Base-by-base conservation (phyloP, 768 basidiomycete genomes). In the Agrocybe pediades region DNA sequence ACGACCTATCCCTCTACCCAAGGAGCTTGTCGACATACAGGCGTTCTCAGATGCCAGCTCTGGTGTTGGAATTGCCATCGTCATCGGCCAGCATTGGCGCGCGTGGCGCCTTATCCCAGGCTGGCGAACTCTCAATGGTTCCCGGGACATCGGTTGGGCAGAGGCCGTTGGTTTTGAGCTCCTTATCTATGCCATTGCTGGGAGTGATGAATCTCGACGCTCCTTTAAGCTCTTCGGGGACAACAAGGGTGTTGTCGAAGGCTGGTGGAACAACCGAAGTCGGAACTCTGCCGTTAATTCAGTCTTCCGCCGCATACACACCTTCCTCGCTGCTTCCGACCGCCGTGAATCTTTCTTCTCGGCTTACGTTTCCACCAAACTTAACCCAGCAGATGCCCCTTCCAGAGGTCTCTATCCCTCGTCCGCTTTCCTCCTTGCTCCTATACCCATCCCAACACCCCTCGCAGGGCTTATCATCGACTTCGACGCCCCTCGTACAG, bases 41-140 rank as follows among this genome's bases (percentile, higher is more conserved):
- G 74, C 75, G 0, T 80, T 63, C 62, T 81, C 73, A 0, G 71
- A 81, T 58, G 76, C 76, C 1, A 77, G 74, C 62, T 69, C 69
- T 0, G 55, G 57, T 0, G 24, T 62, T 1, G 70, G 75, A 0
- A 69, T 77, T 17, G 65, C 64, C 1, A 71, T 79, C 50, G 48
- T 55, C 23, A 65, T 76, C 13, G 45, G 61, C 0, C 41, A 53
- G 2, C 2, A 30, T 0, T 78, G 74, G 76, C 20, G 65, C 0
- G 71, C 73, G 1, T 76, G 72, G 71, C 16, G 47, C 1, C 59
- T 60, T 24, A 2, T 60, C 2, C 59, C 59, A 39, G 56, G 53
- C 6, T 60, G 59, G 59, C 16, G n/a, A n/a, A 45, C 19, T 40
- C 53, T 2, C 27, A 42, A 6, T 21, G 65, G 2, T n/a, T n/a